Evolutionary conservation across 2,329 filamentous ascomycete genomes (phyloP).

Genomic region (Pyricularia grisea): DNA sequence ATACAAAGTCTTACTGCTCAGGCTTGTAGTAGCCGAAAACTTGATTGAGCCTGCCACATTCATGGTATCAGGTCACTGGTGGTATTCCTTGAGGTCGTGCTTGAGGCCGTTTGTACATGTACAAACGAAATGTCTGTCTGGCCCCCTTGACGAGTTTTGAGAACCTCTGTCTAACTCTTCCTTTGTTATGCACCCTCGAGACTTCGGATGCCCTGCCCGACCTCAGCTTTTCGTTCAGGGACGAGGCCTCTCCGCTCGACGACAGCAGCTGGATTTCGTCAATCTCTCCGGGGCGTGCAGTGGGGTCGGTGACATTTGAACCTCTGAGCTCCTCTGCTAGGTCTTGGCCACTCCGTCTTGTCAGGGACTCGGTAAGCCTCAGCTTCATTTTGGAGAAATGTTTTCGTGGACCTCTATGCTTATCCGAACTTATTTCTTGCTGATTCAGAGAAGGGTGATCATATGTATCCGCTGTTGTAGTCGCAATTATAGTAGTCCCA

Average conservation of each 20-base stretch:
- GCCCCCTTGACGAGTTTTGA: constrained; percentile 7
- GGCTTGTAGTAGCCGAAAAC: not conserved
- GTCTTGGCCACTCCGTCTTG: not conserved
- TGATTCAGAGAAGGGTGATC: not conserved
- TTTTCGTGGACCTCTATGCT: not conserved
- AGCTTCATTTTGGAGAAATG: constrained; percentile 2
- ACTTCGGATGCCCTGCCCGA: not conserved
- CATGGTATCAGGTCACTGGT: not conserved
- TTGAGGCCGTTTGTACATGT: not conserved
- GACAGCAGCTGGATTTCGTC: not conserved
- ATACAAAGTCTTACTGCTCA: not conserved
- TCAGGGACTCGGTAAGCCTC: constrained; percentile 4
- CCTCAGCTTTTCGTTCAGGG: not conserved
- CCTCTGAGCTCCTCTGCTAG: not conserved
- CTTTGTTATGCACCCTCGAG: not conserved
- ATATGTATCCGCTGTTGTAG: not conserved
- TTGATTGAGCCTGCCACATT: not conserved
- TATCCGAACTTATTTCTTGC: not conserved
- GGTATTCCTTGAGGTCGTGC: not conserved
- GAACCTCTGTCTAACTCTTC: constrained; percentile 2
- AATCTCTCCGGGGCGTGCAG: not conserved
- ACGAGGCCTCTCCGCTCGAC: not conserved
- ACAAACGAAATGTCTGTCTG: not conserved
- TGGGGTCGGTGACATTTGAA: not conserved
- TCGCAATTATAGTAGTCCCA: not conserved